Percentiles rank a stretch among this genome's conserved stretches.
These are phyloP conservation scores for Stephania yunnanensis DNA, from an alignment of 164 flowering plant genomes.

Conservation along the genomic window DNA sequence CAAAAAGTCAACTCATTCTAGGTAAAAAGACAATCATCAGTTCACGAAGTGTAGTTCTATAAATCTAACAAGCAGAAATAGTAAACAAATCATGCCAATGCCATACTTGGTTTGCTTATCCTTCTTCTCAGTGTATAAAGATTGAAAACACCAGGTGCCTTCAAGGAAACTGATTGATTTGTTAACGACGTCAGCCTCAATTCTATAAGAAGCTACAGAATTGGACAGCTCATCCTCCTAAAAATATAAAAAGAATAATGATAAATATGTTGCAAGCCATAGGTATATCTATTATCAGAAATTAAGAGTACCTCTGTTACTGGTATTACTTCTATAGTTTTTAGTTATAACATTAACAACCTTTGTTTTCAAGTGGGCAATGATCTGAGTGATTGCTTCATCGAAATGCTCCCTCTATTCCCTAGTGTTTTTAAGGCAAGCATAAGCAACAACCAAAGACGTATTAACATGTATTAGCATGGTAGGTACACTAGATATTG, in stretches of 20 bases:
- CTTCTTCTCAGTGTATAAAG: conserved; percentile 47
- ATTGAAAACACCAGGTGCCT: conserved; percentile 82
- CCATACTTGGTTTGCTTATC: conserved; percentile 69
- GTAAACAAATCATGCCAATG: not conserved
- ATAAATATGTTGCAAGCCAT: not conserved
- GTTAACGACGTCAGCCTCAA: conserved; percentile 68
- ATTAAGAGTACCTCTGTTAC: not conserved
- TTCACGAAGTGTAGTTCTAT: not conserved
- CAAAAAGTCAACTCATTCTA: not conserved
- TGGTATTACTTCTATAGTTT: not conserved
- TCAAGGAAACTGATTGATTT: conserved; percentile 93
- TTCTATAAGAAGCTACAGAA: conserved; percentile 57
- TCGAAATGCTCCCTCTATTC: conserved; percentile 89
- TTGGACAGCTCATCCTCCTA: conserved; percentile 86
- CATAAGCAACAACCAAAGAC: conserved; percentile 46
- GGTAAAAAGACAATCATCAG: not conserved
- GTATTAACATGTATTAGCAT: conserved; percentile 45
- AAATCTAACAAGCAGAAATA: not conserved
- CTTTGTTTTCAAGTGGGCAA: conserved; percentile 63
- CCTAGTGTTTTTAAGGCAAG: conserved; percentile 63
- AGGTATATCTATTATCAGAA: conserved; percentile 2
- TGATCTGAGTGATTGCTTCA: conserved; percentile 72
- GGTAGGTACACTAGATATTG: not conserved
- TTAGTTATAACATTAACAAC: conserved; percentile 24
- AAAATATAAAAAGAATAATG: conserved; percentile 6